Evolutionary conservation across 129 eudicot genomes (phyloP), one percentile per base, ranked within the genome.

Genomic region (Pulicaria dysenterica): DNA sequence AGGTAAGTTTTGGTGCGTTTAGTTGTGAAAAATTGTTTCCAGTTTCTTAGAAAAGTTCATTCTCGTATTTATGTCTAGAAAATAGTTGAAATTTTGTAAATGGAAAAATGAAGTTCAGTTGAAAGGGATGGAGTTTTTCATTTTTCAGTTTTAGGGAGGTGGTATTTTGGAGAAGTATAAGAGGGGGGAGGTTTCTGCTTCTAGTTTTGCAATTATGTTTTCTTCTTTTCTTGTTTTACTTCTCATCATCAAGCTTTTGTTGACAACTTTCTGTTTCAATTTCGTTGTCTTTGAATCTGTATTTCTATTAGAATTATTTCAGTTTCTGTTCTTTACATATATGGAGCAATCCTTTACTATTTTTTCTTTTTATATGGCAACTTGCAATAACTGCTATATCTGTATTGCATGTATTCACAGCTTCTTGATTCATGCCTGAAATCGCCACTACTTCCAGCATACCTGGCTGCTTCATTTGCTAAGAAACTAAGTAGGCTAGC

Each of bases 361-460:
- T 24, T 24, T 24, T 24, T 24, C 31, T 24, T 24, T 43, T 56
- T 31, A 11, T n/a, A 41, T 41, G 31, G 9, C 12, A 61, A 38
- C 11, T 16, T 59, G 49, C 36, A 14, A 61, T 60, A 37, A 4
- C 46, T 40, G 6, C 46, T 40, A 19, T 59, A 14, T 75, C 4
- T 0, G 4, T 56, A 19, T 9, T 76, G 66, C 55, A 66, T 70
- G 31, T 16, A 9, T 43, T 50, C 60, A 72, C 86, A 94, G 97
- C 91, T 94, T 68, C 89, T 94, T 74, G 98, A 90, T 84, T 85
- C 93, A 36, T 90, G 97, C 85, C 79, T 94, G 64, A 94, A 94
- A 73, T 94, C 98, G 68, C 88, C 98, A 44, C 97, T 90, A 70
- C 91, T 94, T 81, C 93, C 98, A 3, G 98, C 97, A 55, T 90